Base-by-base conservation (phyloP, 1,284 basidiomycete genomes). In the Cutaneotrichosporon sp. region DNA sequence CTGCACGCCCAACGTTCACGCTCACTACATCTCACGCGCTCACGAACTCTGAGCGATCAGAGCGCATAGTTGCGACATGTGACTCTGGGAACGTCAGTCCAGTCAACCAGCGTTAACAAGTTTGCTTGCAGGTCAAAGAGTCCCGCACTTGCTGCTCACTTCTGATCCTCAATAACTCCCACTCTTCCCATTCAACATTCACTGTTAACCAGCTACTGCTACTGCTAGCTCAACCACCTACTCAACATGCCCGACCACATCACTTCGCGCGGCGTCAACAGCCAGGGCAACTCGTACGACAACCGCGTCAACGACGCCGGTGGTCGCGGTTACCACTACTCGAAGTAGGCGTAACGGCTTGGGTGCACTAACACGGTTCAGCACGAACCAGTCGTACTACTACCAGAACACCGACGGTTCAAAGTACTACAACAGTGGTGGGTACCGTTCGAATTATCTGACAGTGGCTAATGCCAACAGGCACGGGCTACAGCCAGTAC, bases 371-470 rank as follows among this genome's bases (percentile, higher is more conserved):
- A 15, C 35, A 4, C 26, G 7, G 26, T 55, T 14, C 59, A 64
- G 63, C 50, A 45, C 15, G 22, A 59, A 84, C 53, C 80, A 80
- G 3, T 79, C 78, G 54, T 84, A 83, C 71, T 83, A 83, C 60
- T 84, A 84, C 69, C 62, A 59, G 52, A 84, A 84, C 73, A 75
- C 81, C 34, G 76, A 84, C 51, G 81, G 81, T 0, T 83, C 81
- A 1, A 83, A 75, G 3, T 84, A 84, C 62, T 79, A 83, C 63
- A 79, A 83, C 66, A 76, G 39, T 36, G 67, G 67, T 64, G 46
- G 42, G 62, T 43, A 9, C 8, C 26, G 8, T n/a, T 18, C 12
- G 44, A 41, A n/a, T 13, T 4, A 1, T 26, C 15, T 17, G 43
- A 43, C 10, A 14, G 12, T 17, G 12, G 21, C 4, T n/a, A 10